Conservation (phyloP, 1,139 yeast genomes). For the Hyphopichia pseudoburtonii region DNA sequence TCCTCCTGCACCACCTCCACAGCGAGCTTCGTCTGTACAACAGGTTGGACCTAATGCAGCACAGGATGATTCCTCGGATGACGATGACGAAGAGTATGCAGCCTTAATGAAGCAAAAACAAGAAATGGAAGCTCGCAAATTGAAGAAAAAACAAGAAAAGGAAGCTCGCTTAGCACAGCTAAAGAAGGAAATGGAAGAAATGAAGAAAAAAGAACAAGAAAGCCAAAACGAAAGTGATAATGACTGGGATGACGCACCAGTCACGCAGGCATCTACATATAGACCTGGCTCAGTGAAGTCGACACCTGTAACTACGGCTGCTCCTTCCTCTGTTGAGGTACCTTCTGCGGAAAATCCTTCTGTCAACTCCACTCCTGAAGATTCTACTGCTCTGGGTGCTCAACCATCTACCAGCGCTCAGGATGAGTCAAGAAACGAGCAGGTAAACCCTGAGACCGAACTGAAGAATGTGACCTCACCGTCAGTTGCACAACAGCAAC, state of each 20-base stretch:
- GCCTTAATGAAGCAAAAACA: constrained; percentile 48
- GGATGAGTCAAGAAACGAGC: too few species aligned
- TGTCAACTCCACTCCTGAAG: too few species aligned
- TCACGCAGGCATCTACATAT: constrained; percentile 29
- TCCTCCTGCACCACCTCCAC: constrained; percentile 2
- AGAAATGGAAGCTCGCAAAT: constrained; percentile 49
- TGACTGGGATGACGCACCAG: constrained; percentile 30
- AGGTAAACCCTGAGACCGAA: too few species aligned
- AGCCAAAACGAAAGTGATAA: constrained; percentile 36
- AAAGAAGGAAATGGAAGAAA: constrained; percentile 63
- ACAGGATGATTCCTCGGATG: constrained; percentile 25
- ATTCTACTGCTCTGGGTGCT: too few species aligned
- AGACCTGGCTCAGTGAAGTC: constrained; percentile 15
- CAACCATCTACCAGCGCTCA: too few species aligned
- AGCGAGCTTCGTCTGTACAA: constrained; percentile 3
- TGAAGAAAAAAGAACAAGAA: constrained; percentile 36
- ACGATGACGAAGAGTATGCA: constrained; percentile 49
- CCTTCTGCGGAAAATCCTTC: too few species aligned
- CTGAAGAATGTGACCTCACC: too few species aligned
- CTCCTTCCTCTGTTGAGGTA: constrained; percentile 3
- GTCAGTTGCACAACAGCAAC: too few species aligned
- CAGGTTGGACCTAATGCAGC: constrained; percentile 5
- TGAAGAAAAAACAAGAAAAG: constrained; percentile 49
- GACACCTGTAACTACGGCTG: constrained; percentile 2
- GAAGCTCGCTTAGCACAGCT: constrained; percentile 62